Evolutionary conservation across 371 early-diverging fungal genomes (phyloP), one percentile per base, ranked within the genome.

Genomic region (Cokeromyces recurvatus): DNA sequence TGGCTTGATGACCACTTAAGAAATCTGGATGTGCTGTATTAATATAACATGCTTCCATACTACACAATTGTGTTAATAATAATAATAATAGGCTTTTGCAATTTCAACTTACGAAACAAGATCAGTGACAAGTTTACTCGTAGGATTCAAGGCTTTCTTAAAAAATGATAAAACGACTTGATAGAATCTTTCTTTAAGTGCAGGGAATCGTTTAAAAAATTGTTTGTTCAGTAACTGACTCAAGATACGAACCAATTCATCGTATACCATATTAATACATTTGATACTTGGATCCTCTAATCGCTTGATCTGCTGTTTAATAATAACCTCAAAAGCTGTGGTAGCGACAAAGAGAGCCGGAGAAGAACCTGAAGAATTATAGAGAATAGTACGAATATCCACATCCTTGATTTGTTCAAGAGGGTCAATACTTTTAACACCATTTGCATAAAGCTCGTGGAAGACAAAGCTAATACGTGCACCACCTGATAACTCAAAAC

Each of bases 1-100:
- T 90, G 8, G 97, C 97, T 65, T 86, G 87, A 77, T 97, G 95
- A 41, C 98, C 98, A 48, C 80, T 89, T 50, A 97, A 75, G 63
- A 99, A 99, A 66, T 99, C 98, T 6, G 98, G 98, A 63, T 99
- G 98, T 14, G 84, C 97, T 2, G 99, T 98, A 78, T 97, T 98
- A 70, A 99, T 90, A 67, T 99, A 99, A 64, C 84, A 80, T 4
- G 90, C 75, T 73, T 98, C 98, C 85, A 95, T 92, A 24, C 85
- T 86, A 62, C 7, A 11, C 29, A 27, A 27, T 7, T n/a, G n/a
- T n/a, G n/a, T n/a, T n/a, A n/a, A n/a, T n/a, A n/a, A n/a, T n/a
- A n/a, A n/a, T n/a, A n/a, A n/a, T n/a, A n/a, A n/a, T n/a, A n/a
- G n/a, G n/a, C n/a, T n/a, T n/a, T n/a, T n/a, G 5, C 11, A 27